Base-by-base conservation (phyloP, 23 red algal species). In the Chondrus crispus region DNA sequence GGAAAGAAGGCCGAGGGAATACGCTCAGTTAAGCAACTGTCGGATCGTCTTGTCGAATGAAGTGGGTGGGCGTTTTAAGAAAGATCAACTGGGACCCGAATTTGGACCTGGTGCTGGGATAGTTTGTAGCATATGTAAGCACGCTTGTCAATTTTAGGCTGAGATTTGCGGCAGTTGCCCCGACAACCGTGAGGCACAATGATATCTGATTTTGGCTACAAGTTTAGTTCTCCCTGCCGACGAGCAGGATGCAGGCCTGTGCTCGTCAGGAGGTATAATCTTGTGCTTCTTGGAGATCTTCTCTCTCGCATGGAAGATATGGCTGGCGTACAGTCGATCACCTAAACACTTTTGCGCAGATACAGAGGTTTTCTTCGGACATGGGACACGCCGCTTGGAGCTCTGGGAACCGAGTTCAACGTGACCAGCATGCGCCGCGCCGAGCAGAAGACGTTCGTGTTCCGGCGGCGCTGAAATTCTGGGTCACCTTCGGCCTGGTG, bases 101-200 rank as follows among this genome's bases (percentile, higher is more conserved):
- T 92, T 62, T 60, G 89, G 89, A 4, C 38, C 19, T n/a, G 77
- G 77, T 2, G 89, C 89, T 5, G 89, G 89, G 6, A 68, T 82
- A 38, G 28, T 74, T 7, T 92, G 89, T 79, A 33, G 76, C 7
- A 3, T 92, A 12, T 92, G 89, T 74, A 45, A 37, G 4, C 76
- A 92, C 26, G 76, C 60, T 10, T 73, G 60, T 22, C 79, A 92
- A 54, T 92, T 92, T 46, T 92, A 92, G 42, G 76, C 79, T 36
- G 74, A 72, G 40, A 68, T 92, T 10, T 92, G 89, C 30, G 89
- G 75, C 48, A 81, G 63, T 39, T 92, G 89, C 53, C 51, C 69
- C 30, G 79, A 36, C 33, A 68, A 50, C 43, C 45, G 48, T 46
- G 79, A 92, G 54, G 79, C 89, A 46, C 35, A 77, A 74, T 92